Base-by-base conservation (phyloP, 805 yeast genomes). In the Cyberlindnera petersonii region DNA sequence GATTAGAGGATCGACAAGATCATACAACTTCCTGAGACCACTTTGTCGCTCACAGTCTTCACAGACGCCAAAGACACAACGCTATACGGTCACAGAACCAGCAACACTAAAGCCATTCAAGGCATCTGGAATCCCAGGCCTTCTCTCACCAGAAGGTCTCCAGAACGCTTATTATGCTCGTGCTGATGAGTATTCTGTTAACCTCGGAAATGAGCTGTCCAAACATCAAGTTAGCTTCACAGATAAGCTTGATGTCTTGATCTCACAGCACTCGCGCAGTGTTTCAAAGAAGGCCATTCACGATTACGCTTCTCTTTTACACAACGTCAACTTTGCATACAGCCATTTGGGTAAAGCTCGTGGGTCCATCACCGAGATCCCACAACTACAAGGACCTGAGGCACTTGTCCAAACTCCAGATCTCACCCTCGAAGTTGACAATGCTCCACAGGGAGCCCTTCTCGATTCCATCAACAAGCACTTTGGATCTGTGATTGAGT, bases 401-500 rank as follows among this genome's bases (percentile, higher is more conserved):
- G 69, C 69, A 18, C 56, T 76, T 13, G 57, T 79, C 23, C 56
- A 65, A 35, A 68, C 74, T 7, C 82, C 83, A 4, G 60, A 60
- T 31, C 40, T 61, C 7, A 58, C 60, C 20, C 55, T 50, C 4
- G 65, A 67, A 29, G 43, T 68, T 35, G 64, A 39, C 7, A 56
- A 55, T 35, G 15, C 26, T 6, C 58, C 59, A 34, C 31, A 42
- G 4, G 40, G 36, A 13, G 23, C 16, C 6, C 68, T 86, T 20
- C 62, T 63, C 16, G 64, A 69, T 29, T 42, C 35, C 24, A 30
- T 46, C n/a, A 28, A 21, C 17, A 22, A 24, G 14, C 20, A 40
- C 21, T 74, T 88, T 62, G 96, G 95, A 6, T 78, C 89, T 0
- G 46, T 86, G 9, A 75, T 72, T 13, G 94, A 87, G 58, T 81